Conservation (phyloP, 192 early-diverging fungal genomes). For the Mortierella claussenii region DNA sequence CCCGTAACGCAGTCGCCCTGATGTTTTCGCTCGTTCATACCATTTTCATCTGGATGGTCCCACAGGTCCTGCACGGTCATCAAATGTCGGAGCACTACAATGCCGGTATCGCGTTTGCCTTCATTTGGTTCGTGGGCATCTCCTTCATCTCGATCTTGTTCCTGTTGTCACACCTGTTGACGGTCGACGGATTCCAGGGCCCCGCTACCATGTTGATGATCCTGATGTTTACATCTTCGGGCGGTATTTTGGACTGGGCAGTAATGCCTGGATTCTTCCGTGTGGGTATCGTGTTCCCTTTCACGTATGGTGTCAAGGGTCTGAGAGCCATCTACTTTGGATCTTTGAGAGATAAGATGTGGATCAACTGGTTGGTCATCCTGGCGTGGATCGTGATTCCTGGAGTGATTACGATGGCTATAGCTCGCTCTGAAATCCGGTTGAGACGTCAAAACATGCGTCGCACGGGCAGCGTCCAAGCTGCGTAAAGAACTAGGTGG, state of each 20-base stretch:
- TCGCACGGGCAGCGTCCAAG: background rate
- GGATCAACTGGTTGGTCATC: conserved; percentile 52
- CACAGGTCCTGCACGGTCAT: conserved; percentile 36
- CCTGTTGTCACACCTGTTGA: conserved; percentile 31
- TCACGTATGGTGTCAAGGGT: conserved; percentile 33
- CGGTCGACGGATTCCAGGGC: conserved; percentile 44
- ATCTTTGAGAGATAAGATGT: conserved; percentile 27
- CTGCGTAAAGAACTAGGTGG: too few relatives aligned
- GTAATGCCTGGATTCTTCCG: conserved; percentile 54
- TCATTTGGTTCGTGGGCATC: conserved; percentile 45
- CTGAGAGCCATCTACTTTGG: conserved; percentile 45
- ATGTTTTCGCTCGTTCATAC: conserved; percentile 43
- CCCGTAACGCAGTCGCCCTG: conserved; percentile 23
- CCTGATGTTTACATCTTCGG: conserved; percentile 47
- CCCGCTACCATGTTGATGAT: conserved; percentile 49
- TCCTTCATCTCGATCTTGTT: conserved; percentile 43
- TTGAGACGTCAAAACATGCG: conserved; percentile 46
- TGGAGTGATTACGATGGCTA: conserved; percentile 15
- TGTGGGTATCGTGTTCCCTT: conserved; percentile 39
- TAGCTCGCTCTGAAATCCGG: conserved; percentile 48
- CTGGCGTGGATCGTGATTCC: conserved; percentile 39
- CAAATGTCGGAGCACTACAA: conserved; percentile 45
- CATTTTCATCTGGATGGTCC: conserved; percentile 51
- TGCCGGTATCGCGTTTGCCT: conserved; percentile 40
- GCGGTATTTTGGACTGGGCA: conserved; percentile 39